Evolutionary conservation across 2,329 filamentous ascomycete species (phyloP), one percentile per base, ranked within the genome.

Genomic region (Aspergillus fructus): DNA sequence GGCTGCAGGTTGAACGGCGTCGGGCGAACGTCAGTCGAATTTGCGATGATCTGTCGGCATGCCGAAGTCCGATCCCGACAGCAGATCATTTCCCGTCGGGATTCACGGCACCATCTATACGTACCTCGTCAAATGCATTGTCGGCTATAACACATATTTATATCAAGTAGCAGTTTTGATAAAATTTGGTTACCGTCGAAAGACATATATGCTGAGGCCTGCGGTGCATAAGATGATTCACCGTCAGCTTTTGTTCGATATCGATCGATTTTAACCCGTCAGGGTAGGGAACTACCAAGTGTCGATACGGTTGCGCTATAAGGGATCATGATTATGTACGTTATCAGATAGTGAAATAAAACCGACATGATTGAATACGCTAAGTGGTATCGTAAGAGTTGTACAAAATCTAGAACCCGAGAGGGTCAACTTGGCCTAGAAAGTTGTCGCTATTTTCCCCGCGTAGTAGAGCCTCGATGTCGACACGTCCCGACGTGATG

Each of bases 401-500:
- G 50, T 47, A 56, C 12, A 43, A 27, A 37, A 39, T 50, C 15
- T 61, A 65, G 51, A 74, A 74, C 8, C 63, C 78, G 53, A 84
- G 61, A 13, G 74, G 74, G 55, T 80, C 77, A 3, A 84, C 77
- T 19, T 71, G 70, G 1, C 89, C 89, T 62, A 91, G 69, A 67
- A 91, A 91, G 21, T 86, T 85, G 2, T 87, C 83, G 59, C 85
- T 85, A 30, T 83, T 81, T 42, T 80, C 82, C 11, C 80, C 83
- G 13, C 85, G 85, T 59, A 96, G 73, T 66, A 91, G 81, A 48
- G 88, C 81, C 61, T 86, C 87, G 11, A 96, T 81, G 76, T 97
- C 89, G 11, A 96, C 85, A 15, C 84, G 80, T 0, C 91, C 90
- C 7, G 85, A 84, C 0, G 91, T 90, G 59, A 97, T 79, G 74